phyloP scores from a whole-genome alignment of 345 rosid genomes.

The Turritis glabra region DNA sequence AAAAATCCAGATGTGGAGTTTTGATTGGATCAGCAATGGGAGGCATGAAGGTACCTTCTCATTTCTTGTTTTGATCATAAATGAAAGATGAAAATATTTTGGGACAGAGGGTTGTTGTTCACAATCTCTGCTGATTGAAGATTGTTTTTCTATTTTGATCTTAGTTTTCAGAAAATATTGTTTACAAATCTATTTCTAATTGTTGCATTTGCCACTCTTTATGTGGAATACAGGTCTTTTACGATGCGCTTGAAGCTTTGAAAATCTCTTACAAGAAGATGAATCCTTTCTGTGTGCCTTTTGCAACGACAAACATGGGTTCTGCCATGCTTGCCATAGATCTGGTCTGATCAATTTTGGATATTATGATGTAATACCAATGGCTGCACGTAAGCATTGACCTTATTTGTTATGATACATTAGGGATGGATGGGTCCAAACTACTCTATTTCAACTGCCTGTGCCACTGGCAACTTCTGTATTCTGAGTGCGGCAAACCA shows the following conservation, averaged over 20 bases:
- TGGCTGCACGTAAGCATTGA: not conserved
- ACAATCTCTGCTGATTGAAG: not conserved
- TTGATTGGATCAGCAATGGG: constrained; percentile 93
- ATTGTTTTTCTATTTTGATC: not conserved
- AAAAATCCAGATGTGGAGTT: constrained; percentile 83
- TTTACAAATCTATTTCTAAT: not conserved
- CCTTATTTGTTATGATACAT: constrained; percentile 19
- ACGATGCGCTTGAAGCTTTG: constrained; percentile 87
- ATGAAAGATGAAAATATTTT: not conserved
- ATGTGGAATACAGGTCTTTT: constrained; percentile 60
- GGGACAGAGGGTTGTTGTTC: not conserved
- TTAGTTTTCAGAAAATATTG: not conserved
- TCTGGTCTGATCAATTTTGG: constrained; percentile 57
- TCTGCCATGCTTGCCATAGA: constrained; percentile 98
- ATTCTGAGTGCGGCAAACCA: constrained; percentile 88
- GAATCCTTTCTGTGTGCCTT: constrained; percentile 95
- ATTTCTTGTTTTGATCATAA: not conserved
- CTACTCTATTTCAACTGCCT: constrained; percentile 93
- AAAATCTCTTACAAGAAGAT: constrained; percentile 85
- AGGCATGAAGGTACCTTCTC: constrained; percentile 72
- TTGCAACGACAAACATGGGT: constrained; percentile 97
- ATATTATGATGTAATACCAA: not conserved
- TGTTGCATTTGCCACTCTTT: not conserved
- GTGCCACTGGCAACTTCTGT: constrained; percentile 93
- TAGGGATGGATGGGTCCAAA: constrained; percentile 99